Base-by-base conservation (phyloP, 352 stramenopile species). In the Globisporangium mamillatum region DNA sequence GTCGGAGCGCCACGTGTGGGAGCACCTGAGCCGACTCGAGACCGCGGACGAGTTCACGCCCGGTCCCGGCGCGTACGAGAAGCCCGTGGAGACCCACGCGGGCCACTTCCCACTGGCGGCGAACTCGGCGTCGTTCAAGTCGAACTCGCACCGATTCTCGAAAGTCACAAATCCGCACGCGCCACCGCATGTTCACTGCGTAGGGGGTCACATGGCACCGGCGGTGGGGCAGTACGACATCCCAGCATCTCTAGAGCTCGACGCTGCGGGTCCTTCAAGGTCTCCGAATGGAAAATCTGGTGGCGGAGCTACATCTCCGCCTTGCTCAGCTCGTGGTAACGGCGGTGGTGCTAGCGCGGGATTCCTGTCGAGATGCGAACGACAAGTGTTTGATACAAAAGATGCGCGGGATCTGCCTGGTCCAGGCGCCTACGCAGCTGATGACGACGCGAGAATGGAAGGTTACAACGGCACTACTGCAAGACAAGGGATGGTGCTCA, bases 1-100 rank as follows among this genome's bases (percentile, higher is more conserved):
- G 2, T 86, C 86, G 1, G 83, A 91, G 67, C 79, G 86, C n/a
- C 79, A 85, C 46, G 72, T 93, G 5, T 93, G 84, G 86, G 81
- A 81, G 7, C 73, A 79, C 3, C 73, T 91, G 36, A 80, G 86
- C 56, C 75, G 69, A 24, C 73, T 79, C 38, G 77, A 89, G 62
- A 50, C 36, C 6, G 60, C 70, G 2, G 71, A 90, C 4, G 80
- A 83, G 14, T 66, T 77, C 24, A 87, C 75, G 1, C 86, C 85
- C 5, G 83, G 80, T 2, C 85, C 85, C 2, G 85, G 85, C 24
- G 80, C 83, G 12, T 93, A 93, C 66, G 67, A 74, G 8, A 63
- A 60, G 16, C 55, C 69, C 0, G 46, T 64, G 4, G 77, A 64
- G 58, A 79, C 56, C 1, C 67, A 77, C 38, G 77, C 69, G 1